A percentile compares a stretch with the other conserved stretches of the same genome.
phyloP scores from a whole-genome alignment of 305 asterid species.

The Fraxinus xanthoxyloides region DNA sequence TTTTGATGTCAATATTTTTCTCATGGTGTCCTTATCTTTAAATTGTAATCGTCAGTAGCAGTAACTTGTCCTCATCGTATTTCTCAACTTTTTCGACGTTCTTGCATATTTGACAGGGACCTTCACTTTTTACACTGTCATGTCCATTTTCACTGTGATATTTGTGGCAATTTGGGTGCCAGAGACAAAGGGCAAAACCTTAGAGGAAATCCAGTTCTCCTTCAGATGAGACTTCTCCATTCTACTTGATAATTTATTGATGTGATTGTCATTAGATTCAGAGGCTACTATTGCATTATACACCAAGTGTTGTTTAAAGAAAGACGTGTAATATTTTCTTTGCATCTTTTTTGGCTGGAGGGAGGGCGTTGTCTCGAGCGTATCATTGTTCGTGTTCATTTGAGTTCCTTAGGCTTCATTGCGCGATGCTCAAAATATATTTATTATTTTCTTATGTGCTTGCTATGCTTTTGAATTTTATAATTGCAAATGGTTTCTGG shows the following conservation, averaged over 20 bases:
- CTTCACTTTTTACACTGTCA: conserved; percentile 50
- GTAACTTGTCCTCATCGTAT: not conserved
- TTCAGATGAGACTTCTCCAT: conserved; percentile 50
- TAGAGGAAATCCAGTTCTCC: conserved; percentile 75
- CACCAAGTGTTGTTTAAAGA: not conserved
- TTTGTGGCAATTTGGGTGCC: conserved; percentile 74
- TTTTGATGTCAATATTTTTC: not conserved
- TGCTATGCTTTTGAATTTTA: not conserved
- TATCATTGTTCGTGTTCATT: not conserved
- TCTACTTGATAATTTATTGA: not conserved
- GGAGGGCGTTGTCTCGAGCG: not conserved
- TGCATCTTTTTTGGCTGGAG: not conserved
- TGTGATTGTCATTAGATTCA: conserved; percentile 2
- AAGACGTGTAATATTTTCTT: not conserved
- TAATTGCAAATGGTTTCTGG: not conserved
- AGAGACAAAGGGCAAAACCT: conserved; percentile 85
- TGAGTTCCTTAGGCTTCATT: not conserved
- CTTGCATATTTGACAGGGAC: conserved; percentile 51
- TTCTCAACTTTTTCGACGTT: not conserved
- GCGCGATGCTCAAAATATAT: not conserved
- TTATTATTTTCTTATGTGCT: not conserved
- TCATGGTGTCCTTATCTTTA: not conserved
- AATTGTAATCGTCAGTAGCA: not conserved
- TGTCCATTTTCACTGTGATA: conserved; percentile 43
- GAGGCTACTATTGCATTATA: conserved; percentile 4